phyloP scores from a whole-genome alignment of 169 alveolate genomes.

The Amoebophrya sp. region DNA sequence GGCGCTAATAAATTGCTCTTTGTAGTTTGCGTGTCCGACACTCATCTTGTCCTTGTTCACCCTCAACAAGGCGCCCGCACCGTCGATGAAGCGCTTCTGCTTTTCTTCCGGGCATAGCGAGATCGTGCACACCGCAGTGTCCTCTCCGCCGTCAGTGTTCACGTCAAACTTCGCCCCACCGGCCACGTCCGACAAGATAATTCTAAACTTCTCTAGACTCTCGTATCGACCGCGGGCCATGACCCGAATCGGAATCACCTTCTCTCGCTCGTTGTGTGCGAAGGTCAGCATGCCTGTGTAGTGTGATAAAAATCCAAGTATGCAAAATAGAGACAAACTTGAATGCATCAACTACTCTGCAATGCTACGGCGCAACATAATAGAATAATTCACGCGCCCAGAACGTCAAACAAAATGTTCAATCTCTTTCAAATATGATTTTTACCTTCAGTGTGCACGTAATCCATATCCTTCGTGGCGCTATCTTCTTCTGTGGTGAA shows the following conservation, averaged over 20 bases:
- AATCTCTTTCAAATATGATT: not conserved
- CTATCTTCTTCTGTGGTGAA: conserved; percentile 12
- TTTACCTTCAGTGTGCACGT: conserved; percentile 23
- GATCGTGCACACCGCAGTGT: not conserved
- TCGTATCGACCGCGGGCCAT: conserved; percentile 14
- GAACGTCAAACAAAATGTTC: not conserved
- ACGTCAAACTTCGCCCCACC: not conserved
- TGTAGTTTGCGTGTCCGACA: conserved; percentile 19
- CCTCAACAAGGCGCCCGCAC: conserved; percentile 35
- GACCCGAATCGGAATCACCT: not conserved
- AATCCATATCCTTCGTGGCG: conserved; percentile 11
- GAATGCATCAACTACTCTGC: no score
- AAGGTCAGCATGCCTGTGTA: not conserved
- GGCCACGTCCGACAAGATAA: conserved; percentile 12
- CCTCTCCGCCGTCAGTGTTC: conserved; percentile 32
- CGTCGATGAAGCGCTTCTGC: not conserved
- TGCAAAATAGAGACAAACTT: not conserved
- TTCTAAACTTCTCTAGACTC: not conserved
- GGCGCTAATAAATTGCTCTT: conserved; percentile 38
- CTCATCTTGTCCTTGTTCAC: conserved; percentile 25
- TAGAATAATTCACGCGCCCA: no score
- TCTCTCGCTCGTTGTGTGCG: not conserved
- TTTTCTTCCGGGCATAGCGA: conserved; percentile 13
- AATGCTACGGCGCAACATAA: no score
- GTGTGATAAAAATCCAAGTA: no score